Evolutionary conservation across 345 rosid genomes (phyloP), one percentile per base, ranked within the genome.

Genomic region (Mercurialis annua): DNA sequence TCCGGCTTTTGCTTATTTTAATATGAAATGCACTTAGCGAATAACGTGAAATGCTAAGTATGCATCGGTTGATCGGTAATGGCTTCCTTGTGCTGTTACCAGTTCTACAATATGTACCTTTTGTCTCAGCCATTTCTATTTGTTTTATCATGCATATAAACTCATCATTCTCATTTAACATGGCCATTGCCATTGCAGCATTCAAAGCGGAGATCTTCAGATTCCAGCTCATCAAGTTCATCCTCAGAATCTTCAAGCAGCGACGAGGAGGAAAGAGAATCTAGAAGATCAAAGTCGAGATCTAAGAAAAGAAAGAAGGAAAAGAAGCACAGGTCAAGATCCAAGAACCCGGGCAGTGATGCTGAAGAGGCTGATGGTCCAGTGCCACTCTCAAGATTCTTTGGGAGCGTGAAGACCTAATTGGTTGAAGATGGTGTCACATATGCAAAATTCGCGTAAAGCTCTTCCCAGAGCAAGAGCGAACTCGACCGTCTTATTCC

Each of bases 301-400:
- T 87, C 89, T 16, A 88, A 73, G 70, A 82, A 82, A 80, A 66
- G 77, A 8, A 84, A 70, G 80, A 90, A 85, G 77, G 89, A 87
- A 65, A 95, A 81, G 86, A 90, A 82, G 83, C 92, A 79, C 69
- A 78, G 71, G 65, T 82, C 92, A 59, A 80, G 83, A 77, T 79
- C 66, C 78, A 92, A 86, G 81, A 83, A 64, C 66, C 78, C 80
- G 8, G 66, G 80, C 63, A 78, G 69, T 26, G 82, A 71, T 10
- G 83, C 77, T 52, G 85, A 87, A 42, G 88, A 68, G 62, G 76
- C 76, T 0, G 85, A 76, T 64, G 98, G 97, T 38, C 98, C 97
- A 16, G 88, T 95, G 18, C 94, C 94, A 5, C 96, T 95, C 59
- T 92, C 99, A 36, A 92, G 70, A 79, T 90, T 92, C 89, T 95